Evolutionary conservation across 139 green algal genomes (phyloP), one percentile per base, ranked within the genome.

Genomic region (Chlorella sorokiniana): DNA sequence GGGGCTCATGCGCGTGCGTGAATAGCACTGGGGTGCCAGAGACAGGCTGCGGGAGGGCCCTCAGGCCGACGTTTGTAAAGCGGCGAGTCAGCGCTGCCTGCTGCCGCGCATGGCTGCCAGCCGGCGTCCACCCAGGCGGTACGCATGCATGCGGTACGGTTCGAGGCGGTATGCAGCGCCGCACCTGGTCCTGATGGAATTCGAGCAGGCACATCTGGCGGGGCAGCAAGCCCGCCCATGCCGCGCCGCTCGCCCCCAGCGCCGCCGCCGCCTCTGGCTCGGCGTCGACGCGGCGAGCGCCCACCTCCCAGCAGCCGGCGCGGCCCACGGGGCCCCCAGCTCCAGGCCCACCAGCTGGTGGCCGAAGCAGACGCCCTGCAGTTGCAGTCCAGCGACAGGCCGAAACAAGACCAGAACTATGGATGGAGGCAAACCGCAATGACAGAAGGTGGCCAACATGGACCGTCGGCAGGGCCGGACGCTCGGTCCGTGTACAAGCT

Each of bases 311-410:
- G 62, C 44, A 81, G 0, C 76, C 76, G 18, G 76, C 76, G 29
- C 76, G 59, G 7, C 76, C 76, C 56, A 81, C 76, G 6, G 3
- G 18, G 76, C 76, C 1, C 59, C 76, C 42, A 73, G 62, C 6
- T 61, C 38, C 42, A 29, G 25, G 7, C 61, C 62, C 11, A 81
- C 62, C 23, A 81, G 56, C 62, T 81, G 76, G 42, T 81, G 76
- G 11, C 76, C 76, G 27, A 81, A 81, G 62, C 76, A 81, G 18
- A 81, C 62, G 31, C 76, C 76, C 76, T 81, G 56, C 0, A 31
- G 10, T 68, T 14, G 23, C 25, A 68, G 61, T 38, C 11, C 61
- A 31, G 23, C 25, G 8, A 68, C 8, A 8, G 23, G 23, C n/a
- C n/a, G n/a, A n/a, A n/a, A n/a, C n/a, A n/a, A n/a, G n/a, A n/a